Base-by-base conservation (phyloP, 768 basidiomycete species). In the Lentinula lateritia region DNA sequence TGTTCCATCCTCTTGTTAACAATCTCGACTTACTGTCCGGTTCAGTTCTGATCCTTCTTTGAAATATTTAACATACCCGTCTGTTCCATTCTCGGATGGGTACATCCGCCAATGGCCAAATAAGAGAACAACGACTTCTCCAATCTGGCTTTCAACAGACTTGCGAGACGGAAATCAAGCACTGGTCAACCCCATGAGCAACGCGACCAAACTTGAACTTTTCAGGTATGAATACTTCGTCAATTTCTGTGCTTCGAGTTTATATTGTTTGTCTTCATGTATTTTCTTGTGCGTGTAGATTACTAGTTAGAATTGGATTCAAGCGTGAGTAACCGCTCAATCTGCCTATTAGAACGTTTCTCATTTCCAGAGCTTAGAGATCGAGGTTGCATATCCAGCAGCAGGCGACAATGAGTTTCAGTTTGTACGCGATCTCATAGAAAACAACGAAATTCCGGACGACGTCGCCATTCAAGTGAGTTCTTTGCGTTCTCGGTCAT, bases 121-220 rank as follows among this genome's bases (percentile, higher is more conserved):
- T 45, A 81, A 83, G 70, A 79, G 80, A 52, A 83, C 83, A 61
- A 76, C 78, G 38, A 76, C 78, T 61, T 78, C 89, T 6, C 92
- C 91, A 15, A 85, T 87, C 57, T 93, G 92, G 91, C 79, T 92
- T 56, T 89, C 88, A 23, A 92, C 90, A 8, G 91, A 93, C 74
- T 80, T 93, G 50, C 80, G 91, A 45, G 92, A 93, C 73, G 92
- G 91, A 20, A 93, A 93, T 71, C 92, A 93, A 73, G 83, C 87
- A 61, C 83, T 92, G 34, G 88, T 88, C 23, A 92, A 91, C 67
- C 91, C 91, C 34, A 93, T 93, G 91, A 89, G 84, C 10, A 84
- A 87, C 64, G 79, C 84, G 43, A 79, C 79, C 58, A 85, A 85
- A 67, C 72, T 79, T 46, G 77, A 78, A 50, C 78, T 85, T 70